A percentile compares a stretch with the other conserved stretches of the same genome.
These are phyloP conservation scores for Neonectria faginata DNA, from an alignment of 2,329 filamentous ascomycete species.

Conservation along the genomic window DNA sequence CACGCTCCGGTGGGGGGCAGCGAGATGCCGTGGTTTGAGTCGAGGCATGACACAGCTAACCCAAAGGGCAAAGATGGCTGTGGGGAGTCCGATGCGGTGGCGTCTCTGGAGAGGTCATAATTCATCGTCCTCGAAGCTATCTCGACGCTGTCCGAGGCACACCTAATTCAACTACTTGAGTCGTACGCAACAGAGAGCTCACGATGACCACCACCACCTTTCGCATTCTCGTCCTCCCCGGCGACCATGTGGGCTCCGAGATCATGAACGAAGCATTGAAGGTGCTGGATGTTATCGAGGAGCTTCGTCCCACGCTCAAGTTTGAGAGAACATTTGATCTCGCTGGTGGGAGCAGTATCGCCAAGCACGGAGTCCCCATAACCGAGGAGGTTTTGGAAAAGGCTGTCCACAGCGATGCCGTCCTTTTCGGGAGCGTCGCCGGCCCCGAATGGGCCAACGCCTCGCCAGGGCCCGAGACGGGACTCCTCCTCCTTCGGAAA, in stretches of 20 bases:
- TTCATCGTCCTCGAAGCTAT: conserved; percentile 5
- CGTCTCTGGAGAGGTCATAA: conserved; percentile 3
- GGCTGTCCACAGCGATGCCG: conserved; percentile 55
- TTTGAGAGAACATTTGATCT: conserved; percentile 48
- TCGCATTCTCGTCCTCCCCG: conserved; percentile 57
- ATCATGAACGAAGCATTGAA: conserved; percentile 60
- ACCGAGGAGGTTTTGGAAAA: conserved; percentile 57
- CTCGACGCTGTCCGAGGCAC: neutral
- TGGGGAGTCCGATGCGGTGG: conserved; percentile 14
- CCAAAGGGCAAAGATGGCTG: conserved; percentile 3
- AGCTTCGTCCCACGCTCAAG: conserved; percentile 44
- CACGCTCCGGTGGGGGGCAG: conserved; percentile 29
- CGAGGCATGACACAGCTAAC: neutral
- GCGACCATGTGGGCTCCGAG: conserved; percentile 61
- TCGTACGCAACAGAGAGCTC: neutral
- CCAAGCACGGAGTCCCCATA: conserved; percentile 58
- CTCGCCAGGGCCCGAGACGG: conserved; percentile 59
- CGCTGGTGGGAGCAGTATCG: conserved; percentile 54
- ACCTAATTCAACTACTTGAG: neutral
- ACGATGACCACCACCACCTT: conserved; percentile 34
- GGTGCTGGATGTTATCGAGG: conserved; percentile 57
- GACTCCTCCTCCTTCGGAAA: conserved; percentile 55
- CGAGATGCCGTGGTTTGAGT: too few relatives aligned
- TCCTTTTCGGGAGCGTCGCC: conserved; percentile 61
- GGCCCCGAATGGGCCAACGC: conserved; percentile 59